Base-by-base conservation (phyloP, 805 yeast species). In the Cyberlindnera nakhonratchasimensis region DNA sequence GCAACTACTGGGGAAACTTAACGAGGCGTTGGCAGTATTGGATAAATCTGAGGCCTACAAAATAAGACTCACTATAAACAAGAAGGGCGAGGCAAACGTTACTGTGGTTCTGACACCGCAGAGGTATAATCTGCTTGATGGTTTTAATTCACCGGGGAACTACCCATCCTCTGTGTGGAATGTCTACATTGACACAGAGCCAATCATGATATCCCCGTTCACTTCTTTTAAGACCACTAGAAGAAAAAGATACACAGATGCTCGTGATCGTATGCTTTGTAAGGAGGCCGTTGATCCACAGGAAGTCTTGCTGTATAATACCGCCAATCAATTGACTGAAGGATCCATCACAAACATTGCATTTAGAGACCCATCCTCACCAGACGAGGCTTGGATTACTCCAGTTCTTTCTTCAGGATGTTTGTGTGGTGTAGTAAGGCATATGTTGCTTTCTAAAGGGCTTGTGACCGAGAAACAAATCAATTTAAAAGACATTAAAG, bases 141-240 rank as follows among this genome's bases (percentile, higher is more conserved):
- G 60, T 35, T 34, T 62, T 49, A 21, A 48, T 55, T 14, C 55
- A 48, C 25, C 39, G 33, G 39, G 65, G 51, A 40, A 59, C 53
- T 55, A 45, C 50, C 40, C 43, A 0, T 54, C 63, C 1, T 49
- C 57, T 2, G 43, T 62, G 0, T 89, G 85, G 80, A 75, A 71
- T 17, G 79, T 88, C 0, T 79, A 77, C 53, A 54, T 89, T 4
- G 91, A 85, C 57, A 55, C 66, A 0, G 62, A 69, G 23, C 69
- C 79, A 1, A 70, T 75, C 1, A 50, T 72, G 33, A 72, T 78
- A 2, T 77, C 95, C 2, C 86, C 86, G 2, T 86, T 85, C 62
- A 87, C 96, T 0, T 82, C 95, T 5, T 84, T 89, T 65, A 91
- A 91, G 60, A 91, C 98, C 0, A 86, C 96, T 0, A 63, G 69